Conservation (phyloP, 495 filamentous ascomycete genomes). For the Pyrenopolyporus hunteri region DNA sequence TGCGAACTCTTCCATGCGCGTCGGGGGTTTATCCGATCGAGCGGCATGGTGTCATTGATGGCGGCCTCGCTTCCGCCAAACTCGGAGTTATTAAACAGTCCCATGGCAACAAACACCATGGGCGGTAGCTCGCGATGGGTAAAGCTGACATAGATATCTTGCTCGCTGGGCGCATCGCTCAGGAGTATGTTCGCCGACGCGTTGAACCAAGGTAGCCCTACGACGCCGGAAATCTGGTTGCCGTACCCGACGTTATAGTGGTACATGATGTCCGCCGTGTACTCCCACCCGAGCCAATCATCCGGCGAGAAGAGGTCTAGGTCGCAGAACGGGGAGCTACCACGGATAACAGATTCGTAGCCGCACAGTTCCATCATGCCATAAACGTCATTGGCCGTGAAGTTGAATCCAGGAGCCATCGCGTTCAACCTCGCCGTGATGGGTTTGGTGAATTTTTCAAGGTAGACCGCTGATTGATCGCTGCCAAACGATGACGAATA, state of each 20-base stretch:
- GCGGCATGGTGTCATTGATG: constrained; percentile 57
- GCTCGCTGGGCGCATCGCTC: constrained; percentile 30
- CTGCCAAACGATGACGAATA: constrained; percentile 54
- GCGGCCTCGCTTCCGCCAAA: constrained; percentile 46
- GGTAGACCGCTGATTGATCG: constrained; percentile 48
- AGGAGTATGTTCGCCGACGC: constrained; percentile 48
- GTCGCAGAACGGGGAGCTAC: constrained; percentile 54
- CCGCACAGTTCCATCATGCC: constrained; percentile 59
- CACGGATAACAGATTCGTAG: constrained; percentile 56
- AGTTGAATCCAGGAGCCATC: constrained; percentile 52
- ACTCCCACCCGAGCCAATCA: constrained; percentile 58
- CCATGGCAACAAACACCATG: constrained; percentile 55
- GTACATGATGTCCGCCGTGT: constrained; percentile 54
- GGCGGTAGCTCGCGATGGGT: constrained; percentile 58
- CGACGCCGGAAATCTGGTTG: constrained; percentile 45
- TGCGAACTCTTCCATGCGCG: constrained; percentile 55
- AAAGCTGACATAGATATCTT: constrained; percentile 57
- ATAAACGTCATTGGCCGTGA: constrained; percentile 54
- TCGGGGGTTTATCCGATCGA: constrained; percentile 52
- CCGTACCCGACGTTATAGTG: constrained; percentile 59
- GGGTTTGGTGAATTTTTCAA: constrained; percentile 52
- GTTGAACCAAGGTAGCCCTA: constrained; percentile 58
- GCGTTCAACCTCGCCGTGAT: constrained; percentile 51
- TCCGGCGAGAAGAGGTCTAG: constrained; percentile 53
- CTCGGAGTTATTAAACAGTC: constrained; percentile 57